Percentiles rank a stretch among this genome's conserved stretches.
Conservation (phyloP, 306 rosid species). For the Begonia masoniana region DNA sequence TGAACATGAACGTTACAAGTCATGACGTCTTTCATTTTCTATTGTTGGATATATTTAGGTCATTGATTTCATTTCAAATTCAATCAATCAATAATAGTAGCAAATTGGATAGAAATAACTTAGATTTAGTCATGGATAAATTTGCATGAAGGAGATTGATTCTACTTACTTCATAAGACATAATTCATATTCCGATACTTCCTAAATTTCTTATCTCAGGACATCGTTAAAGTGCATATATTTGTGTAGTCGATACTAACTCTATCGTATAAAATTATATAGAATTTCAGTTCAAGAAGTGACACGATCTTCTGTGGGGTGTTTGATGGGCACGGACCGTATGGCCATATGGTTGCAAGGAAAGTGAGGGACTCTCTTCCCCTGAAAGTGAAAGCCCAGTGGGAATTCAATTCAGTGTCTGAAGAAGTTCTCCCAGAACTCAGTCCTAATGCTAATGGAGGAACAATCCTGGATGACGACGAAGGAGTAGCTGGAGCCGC, state of each 20-base stretch:
- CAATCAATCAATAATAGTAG: no score
- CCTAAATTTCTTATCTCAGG: no score
- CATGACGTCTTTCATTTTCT: no score
- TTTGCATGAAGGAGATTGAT: no score
- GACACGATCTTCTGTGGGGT: conserved; percentile 90
- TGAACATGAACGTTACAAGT: no score
- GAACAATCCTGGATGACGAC: conserved; percentile 61
- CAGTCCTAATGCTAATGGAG: conserved; percentile 37
- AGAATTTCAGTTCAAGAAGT: conserved; percentile 80
- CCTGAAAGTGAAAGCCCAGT: conserved; percentile 68
- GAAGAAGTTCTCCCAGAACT: conserved; percentile 64
- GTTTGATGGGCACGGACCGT: conserved; percentile 98
- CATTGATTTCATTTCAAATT: no score
- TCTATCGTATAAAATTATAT: conserved; percentile 12
- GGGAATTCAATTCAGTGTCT: conserved; percentile 51
- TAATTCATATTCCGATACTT: no score
- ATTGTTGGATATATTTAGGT: no score
- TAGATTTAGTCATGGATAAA: no score
- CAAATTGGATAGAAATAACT: no score
- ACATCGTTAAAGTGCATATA: no score
- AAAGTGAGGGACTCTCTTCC: conserved; percentile 98
- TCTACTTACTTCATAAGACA: no score
- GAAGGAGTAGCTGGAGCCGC: conserved; percentile 51
- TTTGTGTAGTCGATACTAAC: conserved; percentile 1
- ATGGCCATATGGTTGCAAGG: conserved; percentile 96